Base-by-base conservation (phyloP, 257 asterid genomes). In the Solanum lycopersicoides region DNA sequence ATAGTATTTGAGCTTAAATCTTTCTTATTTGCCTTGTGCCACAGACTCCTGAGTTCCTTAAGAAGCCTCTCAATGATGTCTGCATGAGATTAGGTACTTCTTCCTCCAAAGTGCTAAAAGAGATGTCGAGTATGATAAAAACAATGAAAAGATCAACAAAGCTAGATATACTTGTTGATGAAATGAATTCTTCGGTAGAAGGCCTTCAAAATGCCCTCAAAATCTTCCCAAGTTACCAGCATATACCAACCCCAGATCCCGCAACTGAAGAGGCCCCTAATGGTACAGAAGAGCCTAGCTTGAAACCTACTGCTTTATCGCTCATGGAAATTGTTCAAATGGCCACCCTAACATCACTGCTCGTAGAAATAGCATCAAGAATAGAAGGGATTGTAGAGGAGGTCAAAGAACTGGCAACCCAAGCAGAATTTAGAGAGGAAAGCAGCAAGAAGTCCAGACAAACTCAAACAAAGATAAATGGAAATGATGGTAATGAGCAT, bases 351-450 rank as follows among this genome's bases (percentile, higher is more conserved):
- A 91, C 96, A 12, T 92, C 96, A n/a, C 87, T 93, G 91, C 71
- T 94, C 86, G 88, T 90, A 53, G 98, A 95, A 91, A 92, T 95
- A 39, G 95, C 95, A 75, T 89, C 90, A 84, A 92, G 98, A 90
- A 92, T 91, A 6, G 93, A 90, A 83, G 93, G 89, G 42, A 86
- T 93, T 79, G 93, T 90, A 20, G 90, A 88, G 72, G 93, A 91
- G 1, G 95, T 94, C 12, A 86, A 88, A 50, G 93, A 75, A 53
- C 86, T 95, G 74, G 96, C 97, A 35, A 90, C 83, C 44, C 91
- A 90, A 88, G 96, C 95, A 72, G 93, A 92, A 75, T 96, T 96
- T 88, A 88, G 85, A 88, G 92, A 14, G 4, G 89, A 86, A 85
- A 91, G 87, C 50, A 86, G 85, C 25, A 91, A 93, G 42, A 88